Evolutionary conservation across 768 basidiomycete species (phyloP).

Genomic region (Royoungia palumana): DNA sequence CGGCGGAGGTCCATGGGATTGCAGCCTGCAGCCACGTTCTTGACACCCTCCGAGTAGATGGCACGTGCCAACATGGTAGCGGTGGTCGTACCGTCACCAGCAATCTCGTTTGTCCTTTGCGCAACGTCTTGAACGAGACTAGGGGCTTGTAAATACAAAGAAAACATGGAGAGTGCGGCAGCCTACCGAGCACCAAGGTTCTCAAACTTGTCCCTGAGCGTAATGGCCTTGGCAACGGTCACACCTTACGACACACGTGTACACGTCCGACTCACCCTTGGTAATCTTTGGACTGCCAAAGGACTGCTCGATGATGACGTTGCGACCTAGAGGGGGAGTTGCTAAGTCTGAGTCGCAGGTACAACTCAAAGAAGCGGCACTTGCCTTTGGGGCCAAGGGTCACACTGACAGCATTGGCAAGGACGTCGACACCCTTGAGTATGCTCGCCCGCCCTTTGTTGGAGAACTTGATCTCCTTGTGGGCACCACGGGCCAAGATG

Average conservation of each 20-base stretch:
- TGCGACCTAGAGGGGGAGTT: conserved; percentile 59
- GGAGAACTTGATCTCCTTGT: conserved; percentile 97
- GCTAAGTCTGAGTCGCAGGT: neutral
- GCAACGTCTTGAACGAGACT: conserved; percentile 96
- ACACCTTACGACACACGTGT: conserved; percentile 52
- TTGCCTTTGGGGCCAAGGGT: conserved; percentile 94
- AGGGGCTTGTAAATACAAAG: neutral
- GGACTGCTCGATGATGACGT: conserved; percentile 96
- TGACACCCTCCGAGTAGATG: conserved; percentile 98
- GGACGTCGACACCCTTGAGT: conserved; percentile 92
- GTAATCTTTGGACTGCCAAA: conserved; percentile 93
- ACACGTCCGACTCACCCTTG: conserved; percentile 58
- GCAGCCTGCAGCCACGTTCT: conserved; percentile 98
- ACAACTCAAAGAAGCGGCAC: conserved; percentile 5
- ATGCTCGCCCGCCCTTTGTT: conserved; percentile 94
- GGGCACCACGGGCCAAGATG: conserved; percentile 63
- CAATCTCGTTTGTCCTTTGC: conserved; percentile 93
- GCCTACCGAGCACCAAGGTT: conserved; percentile 95
- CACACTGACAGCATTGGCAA: conserved; percentile 95
- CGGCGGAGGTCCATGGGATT: conserved; percentile 99
- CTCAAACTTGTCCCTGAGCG: conserved; percentile 96
- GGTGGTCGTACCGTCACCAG: conserved; percentile 97
- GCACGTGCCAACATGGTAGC: conserved; percentile 96
- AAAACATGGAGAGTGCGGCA: neutral
- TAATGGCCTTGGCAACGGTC: conserved; percentile 93